Conservation (phyloP, 2,329 filamentous ascomycete genomes). For the Clonostachys solani region DNA sequence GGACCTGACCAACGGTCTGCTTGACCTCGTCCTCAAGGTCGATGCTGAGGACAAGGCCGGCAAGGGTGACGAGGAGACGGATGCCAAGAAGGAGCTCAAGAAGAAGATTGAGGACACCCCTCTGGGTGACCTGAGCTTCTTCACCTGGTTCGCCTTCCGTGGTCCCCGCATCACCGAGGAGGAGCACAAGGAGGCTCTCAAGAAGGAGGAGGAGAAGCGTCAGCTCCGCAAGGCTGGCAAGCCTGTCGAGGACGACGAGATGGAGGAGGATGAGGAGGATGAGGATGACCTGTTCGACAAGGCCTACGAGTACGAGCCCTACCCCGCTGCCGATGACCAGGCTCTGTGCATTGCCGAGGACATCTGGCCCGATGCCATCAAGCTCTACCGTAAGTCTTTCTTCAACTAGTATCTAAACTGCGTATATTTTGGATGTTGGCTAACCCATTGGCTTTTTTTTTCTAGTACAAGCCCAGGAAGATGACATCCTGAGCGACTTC, state of each 20-base stretch:
- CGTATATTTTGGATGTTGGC: neutral
- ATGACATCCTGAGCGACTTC: conserved; percentile 64
- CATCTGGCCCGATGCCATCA: conserved; percentile 81
- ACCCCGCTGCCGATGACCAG: conserved; percentile 80
- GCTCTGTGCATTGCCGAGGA: conserved; percentile 81
- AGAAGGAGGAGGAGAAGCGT: conserved; percentile 57
- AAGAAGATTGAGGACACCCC: conserved; percentile 55
- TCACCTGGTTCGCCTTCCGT: conserved; percentile 81
- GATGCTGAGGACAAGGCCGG: conserved; percentile 56
- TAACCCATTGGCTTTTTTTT: neutral
- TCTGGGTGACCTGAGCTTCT: conserved; percentile 72
- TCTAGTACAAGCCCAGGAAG: conserved; percentile 54
- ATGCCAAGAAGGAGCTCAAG: conserved; percentile 44
- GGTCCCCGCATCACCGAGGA: conserved; percentile 67
- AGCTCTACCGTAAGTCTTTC: conserved; percentile 75
- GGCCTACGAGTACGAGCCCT: conserved; percentile 69
- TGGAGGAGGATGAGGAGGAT: conserved; percentile 58
- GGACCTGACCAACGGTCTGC: conserved; percentile 78
- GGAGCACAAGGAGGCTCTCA: conserved; percentile 60
- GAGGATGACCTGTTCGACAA: conserved; percentile 40
- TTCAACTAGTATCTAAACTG: neutral
- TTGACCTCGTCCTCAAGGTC: conserved; percentile 67
- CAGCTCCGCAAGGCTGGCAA: conserved; percentile 44
- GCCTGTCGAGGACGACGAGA: conserved; percentile 31
- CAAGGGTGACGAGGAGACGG: conserved; percentile 34